Percentiles rank a stretch among this genome's conserved stretches.
These are phyloP conservation scores for Cephaloascus albidus DNA, from an alignment of 805 yeast genomes.

Conservation along the genomic window DNA sequence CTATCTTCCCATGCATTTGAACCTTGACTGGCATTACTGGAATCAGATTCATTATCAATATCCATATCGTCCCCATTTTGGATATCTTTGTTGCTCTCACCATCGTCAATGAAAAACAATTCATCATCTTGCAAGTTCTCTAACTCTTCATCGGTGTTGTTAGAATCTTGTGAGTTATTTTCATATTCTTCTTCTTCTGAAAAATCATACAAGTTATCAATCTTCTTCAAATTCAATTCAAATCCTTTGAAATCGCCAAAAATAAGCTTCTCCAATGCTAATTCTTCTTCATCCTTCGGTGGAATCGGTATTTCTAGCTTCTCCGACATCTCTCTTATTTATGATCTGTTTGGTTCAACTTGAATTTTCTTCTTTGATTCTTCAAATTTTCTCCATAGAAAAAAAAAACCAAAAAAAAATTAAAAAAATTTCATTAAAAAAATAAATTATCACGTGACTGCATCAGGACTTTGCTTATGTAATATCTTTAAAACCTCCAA, in stretches of 20 bases:
- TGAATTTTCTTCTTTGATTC: not conserved
- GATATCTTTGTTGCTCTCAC: constrained; percentile 20
- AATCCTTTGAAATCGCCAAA: constrained; percentile 83
- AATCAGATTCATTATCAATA: constrained; percentile 4
- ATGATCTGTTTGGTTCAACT: constrained; percentile 2
- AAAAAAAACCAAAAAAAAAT: not conserved
- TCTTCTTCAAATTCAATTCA: constrained; percentile 49
- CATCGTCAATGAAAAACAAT: constrained; percentile 34
- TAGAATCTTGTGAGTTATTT: constrained; percentile 14
- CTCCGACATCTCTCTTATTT: constrained; percentile 1
- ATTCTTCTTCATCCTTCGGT: constrained; percentile 80
- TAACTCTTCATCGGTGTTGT: constrained; percentile 20
- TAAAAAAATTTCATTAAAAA: no score
- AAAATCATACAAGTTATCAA: constrained; percentile 46
- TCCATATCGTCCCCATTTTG: constrained; percentile 15
- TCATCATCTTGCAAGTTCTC: constrained; percentile 26
- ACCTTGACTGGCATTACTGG: constrained; percentile 4
- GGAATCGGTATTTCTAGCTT: constrained; percentile 25
- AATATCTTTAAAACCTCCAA: no score
- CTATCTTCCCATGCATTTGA: constrained; percentile 73
- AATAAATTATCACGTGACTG: no score
- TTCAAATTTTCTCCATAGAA: not conserved
- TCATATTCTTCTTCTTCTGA: constrained; percentile 29
- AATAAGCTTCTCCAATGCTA: constrained; percentile 69
- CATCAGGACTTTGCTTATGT: no score